Conservation (phyloP, 495 filamentous ascomycete species). For the Choiromyces venosus region DNA sequence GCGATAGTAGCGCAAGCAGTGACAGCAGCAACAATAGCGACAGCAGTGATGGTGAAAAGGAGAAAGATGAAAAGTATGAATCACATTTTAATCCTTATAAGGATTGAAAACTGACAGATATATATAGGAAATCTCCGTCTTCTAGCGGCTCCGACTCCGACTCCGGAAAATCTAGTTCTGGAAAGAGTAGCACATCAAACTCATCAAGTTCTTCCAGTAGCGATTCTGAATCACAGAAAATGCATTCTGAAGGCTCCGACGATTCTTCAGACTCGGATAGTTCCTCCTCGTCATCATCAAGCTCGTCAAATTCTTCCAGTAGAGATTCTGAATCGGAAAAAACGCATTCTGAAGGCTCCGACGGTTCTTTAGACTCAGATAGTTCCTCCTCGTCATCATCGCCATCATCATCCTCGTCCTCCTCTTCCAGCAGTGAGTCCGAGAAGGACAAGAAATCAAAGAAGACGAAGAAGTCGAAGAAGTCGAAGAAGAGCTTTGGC, state of each 20-base stretch:
- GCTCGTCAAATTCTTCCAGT: neutral
- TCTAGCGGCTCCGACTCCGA: constrained; percentile 19
- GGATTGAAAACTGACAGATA: constrained; percentile 11
- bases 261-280: constrained; percentile 8
- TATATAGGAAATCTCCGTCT: constrained; percentile 7
- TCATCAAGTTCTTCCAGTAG: neutral
- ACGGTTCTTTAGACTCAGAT: neutral
- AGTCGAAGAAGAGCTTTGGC: neutral
- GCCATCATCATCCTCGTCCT: constrained; percentile 5
- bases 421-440: constrained; percentile 11
- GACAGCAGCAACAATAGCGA: constrained; percentile 1
- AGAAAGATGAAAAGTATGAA: constrained; percentile 24
- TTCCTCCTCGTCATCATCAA: constrained; percentile 21
- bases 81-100: neutral
- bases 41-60: neutral
- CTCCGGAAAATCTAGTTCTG: constrained; percentile 5
- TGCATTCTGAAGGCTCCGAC: neutral
- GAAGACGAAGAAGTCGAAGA: constrained; percentile 9
- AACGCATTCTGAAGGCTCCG: neutral
- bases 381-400: constrained; percentile 20
- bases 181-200: constrained; percentile 21
- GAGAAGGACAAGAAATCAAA: neutral
- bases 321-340: neutral
- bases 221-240: neutral
- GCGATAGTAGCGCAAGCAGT: constrained; percentile 1